Evolutionary conservation across 768 basidiomycete genomes (phyloP), one percentile per base, ranked within the genome.

Genomic region (Amanita thiersii): DNA sequence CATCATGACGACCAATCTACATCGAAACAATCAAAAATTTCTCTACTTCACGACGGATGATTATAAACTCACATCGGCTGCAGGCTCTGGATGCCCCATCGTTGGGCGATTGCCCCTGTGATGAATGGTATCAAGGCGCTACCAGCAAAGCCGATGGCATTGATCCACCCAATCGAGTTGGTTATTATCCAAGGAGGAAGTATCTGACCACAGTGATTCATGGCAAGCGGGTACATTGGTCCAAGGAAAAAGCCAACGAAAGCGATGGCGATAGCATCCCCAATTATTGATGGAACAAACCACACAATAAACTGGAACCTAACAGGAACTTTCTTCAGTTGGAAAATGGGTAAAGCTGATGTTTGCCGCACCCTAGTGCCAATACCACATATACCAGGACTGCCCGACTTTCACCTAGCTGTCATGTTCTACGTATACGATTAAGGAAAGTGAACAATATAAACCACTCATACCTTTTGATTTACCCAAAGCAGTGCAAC

Each of bases 61-160:
- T 39, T 33, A 25, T 5, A 20, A 5, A 60, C 78, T 56, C 48
- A 81, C 79, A 81, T 56, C 4, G 81, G 80, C 49, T 81, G 78
- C 43, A 83, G 53, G 46, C 68, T 72, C 43, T 64, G 61, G 31
- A 84, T 81, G 0, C 73, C 84, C 28, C 76, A 72, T 45, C 67
- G 75, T 17, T 68, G 67, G 4, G 85, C 73, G 18, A 88, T 69
- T 1, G 77, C 70, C 17, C 85, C 84, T 1, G 81, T 81, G 46
- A 86, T 68, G 50, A 88, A 86, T 0, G 86, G 85, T 3, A 87
- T 52, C 5, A 82, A 48, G 0, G 85, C 85, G 29, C 77, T 77
- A 12, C 86, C 86, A 2, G 81, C 76, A 52, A 81, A 78, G 0
- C 86, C 84, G 21, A 77, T 69, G 3, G 73, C 76, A 4, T 77